phyloP scores from a whole-genome alignment of 2,329 filamentous ascomycete genomes.

The Aspergillus luchuensis region DNA sequence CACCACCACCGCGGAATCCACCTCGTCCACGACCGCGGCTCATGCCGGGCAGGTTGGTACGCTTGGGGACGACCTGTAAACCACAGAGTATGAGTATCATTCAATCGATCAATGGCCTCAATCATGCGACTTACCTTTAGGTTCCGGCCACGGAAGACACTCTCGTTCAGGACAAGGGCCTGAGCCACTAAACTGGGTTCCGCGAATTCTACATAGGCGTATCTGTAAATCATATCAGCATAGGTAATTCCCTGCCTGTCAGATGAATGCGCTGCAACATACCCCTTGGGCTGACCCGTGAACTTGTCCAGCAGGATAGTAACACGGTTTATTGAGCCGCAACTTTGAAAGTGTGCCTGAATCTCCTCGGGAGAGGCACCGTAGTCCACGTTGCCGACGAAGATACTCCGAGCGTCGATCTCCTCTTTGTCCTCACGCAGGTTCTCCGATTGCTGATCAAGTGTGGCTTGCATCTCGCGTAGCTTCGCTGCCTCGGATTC shows the following conservation, averaged over 20 bases:
- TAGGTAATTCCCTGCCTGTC: constrained; percentile 20
- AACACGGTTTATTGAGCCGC: constrained; percentile 95
- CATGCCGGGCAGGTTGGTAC: constrained; percentile 96
- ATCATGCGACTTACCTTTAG: constrained; percentile 70
- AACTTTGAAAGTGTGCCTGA: constrained; percentile 96
- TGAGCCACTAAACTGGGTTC: constrained; percentile 91
- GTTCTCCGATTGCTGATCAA: constrained; percentile 82
- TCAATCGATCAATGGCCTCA: not conserved
- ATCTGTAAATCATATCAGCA: constrained; percentile 59
- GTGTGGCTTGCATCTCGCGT: constrained; percentile 79
- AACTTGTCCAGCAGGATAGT: constrained; percentile 98
- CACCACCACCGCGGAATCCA: constrained; percentile 54
- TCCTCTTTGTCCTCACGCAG: constrained; percentile 93
- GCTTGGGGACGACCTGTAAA: constrained; percentile 76
- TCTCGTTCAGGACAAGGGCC: constrained; percentile 94
- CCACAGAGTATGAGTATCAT: constrained; percentile 26
- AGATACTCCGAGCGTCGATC: constrained; percentile 91
- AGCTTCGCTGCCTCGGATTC: constrained; percentile 85
- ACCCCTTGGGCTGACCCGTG: constrained; percentile 99
- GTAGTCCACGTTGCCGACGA: constrained; percentile 98
- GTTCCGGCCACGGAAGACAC: constrained; percentile 89
- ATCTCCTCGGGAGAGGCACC: constrained; percentile 96
- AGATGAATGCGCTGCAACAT: constrained; percentile 43
- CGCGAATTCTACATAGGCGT: constrained; percentile 97
- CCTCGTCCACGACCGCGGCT: constrained; percentile 66